Percentiles rank a stretch among this genome's conserved stretches.
phyloP scores from a whole-genome alignment of 106 monocot species.

The Platanthera guangdongensis region DNA sequence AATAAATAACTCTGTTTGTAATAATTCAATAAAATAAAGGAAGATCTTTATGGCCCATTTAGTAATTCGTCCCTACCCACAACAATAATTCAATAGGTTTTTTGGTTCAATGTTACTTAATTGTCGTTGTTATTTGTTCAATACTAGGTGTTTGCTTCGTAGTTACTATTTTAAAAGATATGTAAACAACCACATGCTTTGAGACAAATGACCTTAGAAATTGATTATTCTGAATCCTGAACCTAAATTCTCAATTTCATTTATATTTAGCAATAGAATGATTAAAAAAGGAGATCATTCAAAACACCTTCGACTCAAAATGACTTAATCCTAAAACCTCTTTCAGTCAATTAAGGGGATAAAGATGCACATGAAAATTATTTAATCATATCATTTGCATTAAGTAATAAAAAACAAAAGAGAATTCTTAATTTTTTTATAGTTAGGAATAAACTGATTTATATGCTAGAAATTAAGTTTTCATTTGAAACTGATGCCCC shows the following conservation, averaged over 20 bases:
- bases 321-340: background rate
- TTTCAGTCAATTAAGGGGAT: background rate
- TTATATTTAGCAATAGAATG: background rate
- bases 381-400: conserved; percentile 1
- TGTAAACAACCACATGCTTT: too few relatives aligned
- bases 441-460: background rate
- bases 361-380: background rate
- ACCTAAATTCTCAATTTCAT: background rate
- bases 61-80: too few relatives aligned
- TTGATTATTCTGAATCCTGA: background rate
- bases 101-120: too few relatives aligned
- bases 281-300: background rate
- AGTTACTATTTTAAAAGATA: too few relatives aligned
- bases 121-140: too few relatives aligned
- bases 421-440: background rate
- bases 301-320: background rate
- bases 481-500: background rate
- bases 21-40: too few relatives aligned
- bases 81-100: too few relatives aligned
- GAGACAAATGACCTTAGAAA: too few relatives aligned
- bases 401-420: background rate
- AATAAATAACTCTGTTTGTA: too few relatives aligned
- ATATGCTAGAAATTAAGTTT: background rate
- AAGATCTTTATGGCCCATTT: too few relatives aligned
- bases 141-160: too few relatives aligned